These are phyloP conservation scores for Lichenothelia convexa DNA, from an alignment of 495 filamentous ascomycete species.

Conservation along the genomic window DNA sequence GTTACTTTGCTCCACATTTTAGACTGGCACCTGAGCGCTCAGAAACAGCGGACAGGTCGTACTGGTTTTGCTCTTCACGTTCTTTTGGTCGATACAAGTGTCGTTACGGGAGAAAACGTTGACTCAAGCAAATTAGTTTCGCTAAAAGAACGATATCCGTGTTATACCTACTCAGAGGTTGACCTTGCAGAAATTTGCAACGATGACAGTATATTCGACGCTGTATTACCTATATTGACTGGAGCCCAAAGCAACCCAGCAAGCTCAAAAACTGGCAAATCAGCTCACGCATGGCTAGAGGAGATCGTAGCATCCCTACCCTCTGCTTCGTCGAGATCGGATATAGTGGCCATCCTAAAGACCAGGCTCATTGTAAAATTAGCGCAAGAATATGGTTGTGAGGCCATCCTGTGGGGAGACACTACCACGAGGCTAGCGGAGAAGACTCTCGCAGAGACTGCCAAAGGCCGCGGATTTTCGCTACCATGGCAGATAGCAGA, in stretches of 20 bases:
- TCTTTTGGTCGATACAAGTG: conserved; percentile 42
- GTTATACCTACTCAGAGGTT: conserved; percentile 33
- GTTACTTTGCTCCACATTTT: conserved; percentile 61
- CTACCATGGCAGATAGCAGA: conserved; percentile 70
- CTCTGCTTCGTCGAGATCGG: conserved; percentile 54
- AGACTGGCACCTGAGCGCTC: conserved; percentile 42
- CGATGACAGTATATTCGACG: conserved; percentile 18
- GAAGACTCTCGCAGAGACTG: conserved; percentile 66
- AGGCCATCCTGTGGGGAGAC: conserved; percentile 63
- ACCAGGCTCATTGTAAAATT: conserved; percentile 47
- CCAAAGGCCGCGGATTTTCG: conserved; percentile 73
- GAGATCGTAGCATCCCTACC: conserved; percentile 37
- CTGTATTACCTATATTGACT: no score
- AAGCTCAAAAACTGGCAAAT: conserved; percentile 2
- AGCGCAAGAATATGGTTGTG: conserved; percentile 40
- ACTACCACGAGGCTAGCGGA: conserved; percentile 77
- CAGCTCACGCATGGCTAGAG: conserved; percentile 27
- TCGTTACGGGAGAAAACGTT: conserved; percentile 1
- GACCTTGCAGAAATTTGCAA: conserved; percentile 39
- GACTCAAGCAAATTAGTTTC: conserved; percentile 8
- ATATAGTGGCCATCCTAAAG: conserved; percentile 52
- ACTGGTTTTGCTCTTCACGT: conserved; percentile 48
- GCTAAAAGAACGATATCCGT: conserved; percentile 34
- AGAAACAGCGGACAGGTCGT: conserved; percentile 34
- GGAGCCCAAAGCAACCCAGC: conserved; percentile 7